These are phyloP conservation scores for Didymella segeticola DNA, from an alignment of 2,329 filamentous ascomycete species.

Conservation along the genomic window DNA sequence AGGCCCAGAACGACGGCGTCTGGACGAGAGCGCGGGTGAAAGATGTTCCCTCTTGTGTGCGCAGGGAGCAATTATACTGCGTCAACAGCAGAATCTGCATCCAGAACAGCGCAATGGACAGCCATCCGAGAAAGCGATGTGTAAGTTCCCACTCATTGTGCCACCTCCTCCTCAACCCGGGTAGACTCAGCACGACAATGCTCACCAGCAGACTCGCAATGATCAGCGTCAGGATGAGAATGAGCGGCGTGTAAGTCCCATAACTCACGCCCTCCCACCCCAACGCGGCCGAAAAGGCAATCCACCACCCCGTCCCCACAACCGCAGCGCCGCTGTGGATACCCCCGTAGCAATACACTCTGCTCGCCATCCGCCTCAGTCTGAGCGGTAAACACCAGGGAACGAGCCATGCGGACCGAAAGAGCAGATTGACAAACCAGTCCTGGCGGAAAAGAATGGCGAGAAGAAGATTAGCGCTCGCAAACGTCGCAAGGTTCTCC, in stretches of 20 bases:
- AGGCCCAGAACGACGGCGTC: conserved; percentile 65
- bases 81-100: conserved; percentile 29
- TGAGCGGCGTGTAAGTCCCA: conserved; percentile 12
- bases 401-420: conserved; percentile 39
- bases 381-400: conserved; percentile 35
- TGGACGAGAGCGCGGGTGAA: conserved; percentile 9
- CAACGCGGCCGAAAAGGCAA: conserved; percentile 47
- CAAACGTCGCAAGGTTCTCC: conserved; percentile 33
- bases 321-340: conserved; percentile 45
- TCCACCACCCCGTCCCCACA: conserved; percentile 52
- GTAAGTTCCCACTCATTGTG: conserved; percentile 46
- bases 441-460: conserved; percentile 43
- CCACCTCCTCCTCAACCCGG: conserved; percentile 25
- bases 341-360: conserved; percentile 44
- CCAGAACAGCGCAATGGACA: conserved; percentile 39
- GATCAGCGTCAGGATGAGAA: conserved; percentile 31
- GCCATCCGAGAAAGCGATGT: conserved; percentile 47
- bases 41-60: background rate
- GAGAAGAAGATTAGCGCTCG: conserved; percentile 43
- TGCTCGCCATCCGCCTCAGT: conserved; percentile 30
- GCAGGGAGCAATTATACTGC: background rate
- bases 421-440: conserved; percentile 40
- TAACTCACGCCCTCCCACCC: conserved; percentile 30
- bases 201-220: conserved; percentile 27
- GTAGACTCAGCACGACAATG: conserved; percentile 37